Base-by-base conservation (phyloP, 176 grass and related monocot genomes). In the Cocos nucifera region DNA sequence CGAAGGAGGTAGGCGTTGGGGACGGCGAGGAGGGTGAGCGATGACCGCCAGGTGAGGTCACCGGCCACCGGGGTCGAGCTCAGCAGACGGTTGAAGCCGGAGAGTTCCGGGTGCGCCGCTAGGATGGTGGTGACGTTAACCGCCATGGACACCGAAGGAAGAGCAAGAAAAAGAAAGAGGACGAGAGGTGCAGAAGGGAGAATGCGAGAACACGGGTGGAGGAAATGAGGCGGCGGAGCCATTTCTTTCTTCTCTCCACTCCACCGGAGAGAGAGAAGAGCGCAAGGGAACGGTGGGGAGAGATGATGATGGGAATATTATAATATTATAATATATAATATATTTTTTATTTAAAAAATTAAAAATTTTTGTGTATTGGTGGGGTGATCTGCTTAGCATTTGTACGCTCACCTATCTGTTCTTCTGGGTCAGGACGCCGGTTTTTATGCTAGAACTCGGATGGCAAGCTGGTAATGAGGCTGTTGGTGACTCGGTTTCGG, bases 21-120 rank as follows among this genome's bases (percentile, higher is more conserved):
- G 15, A 97, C 87, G 6, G 79, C 87, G 58, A 97, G 84, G 18
- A 97, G 76, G 55, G 87, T 97, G 62, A 97, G 78, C 15, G 87
- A 97, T n/a, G 84, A 97, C 58, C 87, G 74, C 8, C 76, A 59
- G 3, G 58, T 19, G 23, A 97, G 84, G 78, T 92, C 93, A 1
- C 12, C 55, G 4, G 76, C 84, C 52, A 97, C 84, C 15, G 83
- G 55, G 58, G 66, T 80, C 29, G 93, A 73, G 52, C 58, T 53
- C 48, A 97, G 84, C 15, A 96, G 83, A 15, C 80, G 84, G 29
- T 66, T 67, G 55, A 98, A 98, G 63, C 73, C 81, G 22, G 79
- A 53, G 73, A 88, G 72, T 54, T 83, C 63, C 58, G 81, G 70
- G 73, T 87, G 80, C 20, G 73, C 77, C 6, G 78, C 72, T 56